Base-by-base conservation (phyloP, 345 rosid genomes). In the Theobroma cacao region DNA sequence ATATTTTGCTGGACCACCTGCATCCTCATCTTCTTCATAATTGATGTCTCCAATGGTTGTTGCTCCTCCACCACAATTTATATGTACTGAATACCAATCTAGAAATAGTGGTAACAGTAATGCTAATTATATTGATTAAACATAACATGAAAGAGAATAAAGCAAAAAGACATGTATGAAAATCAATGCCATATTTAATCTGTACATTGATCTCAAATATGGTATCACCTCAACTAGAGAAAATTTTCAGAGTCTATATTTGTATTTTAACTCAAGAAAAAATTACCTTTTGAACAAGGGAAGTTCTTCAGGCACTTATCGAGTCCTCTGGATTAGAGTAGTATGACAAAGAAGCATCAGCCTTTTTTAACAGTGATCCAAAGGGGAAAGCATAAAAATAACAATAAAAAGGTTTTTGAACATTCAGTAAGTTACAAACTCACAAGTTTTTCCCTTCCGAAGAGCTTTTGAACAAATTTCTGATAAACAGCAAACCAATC, bases 61-160 rank as follows among this genome's bases (percentile, higher is more conserved):
- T 10, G 82, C 90, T 45, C 75, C 70, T 28, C 92, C 90, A 3
- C 92, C 92, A 69, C 88, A 89, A 75, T 89, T 86, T n/a, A 89
- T 80, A 38, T 81, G 78, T 74, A 87, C 53, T 34, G 84, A 77
- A 62, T 79, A 68, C 13, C 41, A 17, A 74, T 83, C 88, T 84
- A 34, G 72, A 4, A 30, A 64, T 3, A 45, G 26, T 62, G 15
- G 5, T 41, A 53, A n/a, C 3, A 28, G 5, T 28, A 31, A 61
- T 30, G 33, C 33, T 72, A 6, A 53, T n/a, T 10, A 72, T 11
- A 8, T 33, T n/a, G 18, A 36, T 34, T 22, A 55, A 73, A n/a
- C 13, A 55, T 53, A 72, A 10, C 0, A 5, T 0, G 14, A 48
- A 34, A 65, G 1, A 36, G 26, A 38, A 11, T 66, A n/a, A 2